Percentiles rank a stretch among this genome's conserved stretches.
phyloP scores from a whole-genome alignment of 768 basidiomycete species.

The Phylloporus rhodoxanthus region DNA sequence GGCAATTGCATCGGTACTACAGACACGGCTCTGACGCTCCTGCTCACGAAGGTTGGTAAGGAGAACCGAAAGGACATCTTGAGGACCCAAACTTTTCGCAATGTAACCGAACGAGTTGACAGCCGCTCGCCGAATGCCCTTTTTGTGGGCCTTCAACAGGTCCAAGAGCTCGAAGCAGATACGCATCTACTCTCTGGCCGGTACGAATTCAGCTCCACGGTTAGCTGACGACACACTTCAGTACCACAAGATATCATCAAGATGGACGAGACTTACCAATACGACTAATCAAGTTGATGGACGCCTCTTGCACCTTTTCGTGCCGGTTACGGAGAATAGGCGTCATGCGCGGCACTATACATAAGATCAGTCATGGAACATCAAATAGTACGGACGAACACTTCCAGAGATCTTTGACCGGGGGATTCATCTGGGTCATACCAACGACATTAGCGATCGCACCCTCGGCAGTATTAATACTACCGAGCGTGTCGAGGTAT shows the following conservation, averaged over 20 bases:
- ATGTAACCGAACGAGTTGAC: slow-evolving; percentile 99
- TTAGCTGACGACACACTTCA: slow-evolving; percentile 51
- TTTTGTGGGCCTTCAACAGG: slow-evolving; percentile 97
- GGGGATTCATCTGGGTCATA: slow-evolving; percentile 99
- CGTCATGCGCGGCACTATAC: slow-evolving; percentile 94
- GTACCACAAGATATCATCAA: not conserved
- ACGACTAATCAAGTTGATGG: slow-evolving; percentile 98
- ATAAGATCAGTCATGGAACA: not conserved
- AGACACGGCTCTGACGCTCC: slow-evolving; percentile 98
- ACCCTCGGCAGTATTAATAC: slow-evolving; percentile 97
- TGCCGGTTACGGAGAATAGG: slow-evolving; percentile 99
- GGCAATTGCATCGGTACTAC: slow-evolving; percentile 96
- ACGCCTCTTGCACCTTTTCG: slow-evolving; percentile 99
- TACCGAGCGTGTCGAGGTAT: slow-evolving; percentile 97
- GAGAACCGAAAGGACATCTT: slow-evolving; percentile 93
- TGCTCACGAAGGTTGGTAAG: slow-evolving; percentile 96
- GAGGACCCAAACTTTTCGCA: slow-evolving; percentile 97
- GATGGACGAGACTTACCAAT: slow-evolving; percentile 45
- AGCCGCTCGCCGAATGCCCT: slow-evolving; percentile 95
- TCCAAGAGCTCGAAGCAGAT: slow-evolving; percentile 98
- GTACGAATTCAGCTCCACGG: slow-evolving; percentile 98
- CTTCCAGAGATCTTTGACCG: slow-evolving; percentile 97
- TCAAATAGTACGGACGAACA: slow-evolving; percentile 16
- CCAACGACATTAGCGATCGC: slow-evolving; percentile 99
- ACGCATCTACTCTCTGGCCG: slow-evolving; percentile 99